phyloP scores from a whole-genome alignment of 768 basidiomycete genomes.

The Lentinula lateritia region DNA sequence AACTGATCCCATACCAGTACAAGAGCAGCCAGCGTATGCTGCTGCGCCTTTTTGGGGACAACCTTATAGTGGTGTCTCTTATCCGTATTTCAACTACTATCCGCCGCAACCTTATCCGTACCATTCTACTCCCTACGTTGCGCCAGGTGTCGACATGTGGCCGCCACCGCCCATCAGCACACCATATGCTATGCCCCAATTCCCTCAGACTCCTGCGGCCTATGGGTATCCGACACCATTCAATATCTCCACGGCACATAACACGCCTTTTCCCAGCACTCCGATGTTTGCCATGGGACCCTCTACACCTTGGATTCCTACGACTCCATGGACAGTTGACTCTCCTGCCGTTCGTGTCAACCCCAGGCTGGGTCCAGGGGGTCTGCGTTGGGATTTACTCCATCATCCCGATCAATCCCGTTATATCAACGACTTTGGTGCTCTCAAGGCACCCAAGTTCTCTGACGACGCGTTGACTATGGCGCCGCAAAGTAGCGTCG shows the following conservation, averaged over 20 bases:
- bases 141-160: background rate
- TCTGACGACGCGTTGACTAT: conserved; percentile 3
- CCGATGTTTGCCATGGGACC: background rate
- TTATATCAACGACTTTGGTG: conserved; percentile 4
- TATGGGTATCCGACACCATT: conserved; percentile 2
- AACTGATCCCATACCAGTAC: conserved; percentile 2
- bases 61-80: background rate
- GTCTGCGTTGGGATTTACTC: conserved; percentile 1
- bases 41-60: background rate
- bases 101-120: conserved; percentile 1
- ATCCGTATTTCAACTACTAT: background rate
- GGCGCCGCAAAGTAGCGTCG: background rate
- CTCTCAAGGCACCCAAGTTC: conserved; percentile 6
- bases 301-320: conserved; percentile 4
- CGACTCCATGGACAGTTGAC: background rate
- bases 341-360: conserved; percentile 6
- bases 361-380: background rate
- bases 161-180: background rate
- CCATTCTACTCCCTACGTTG: background rate
- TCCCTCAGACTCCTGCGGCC: background rate
- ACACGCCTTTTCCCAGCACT: conserved; percentile 1
- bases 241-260: conserved; percentile 1
- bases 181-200: background rate
- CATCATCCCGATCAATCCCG: conserved; percentile 4
- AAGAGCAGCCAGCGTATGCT: background rate